Evolutionary conservation across 345 rosid species (phyloP).

Genomic region (Gossypium rotundifolium): DNA sequence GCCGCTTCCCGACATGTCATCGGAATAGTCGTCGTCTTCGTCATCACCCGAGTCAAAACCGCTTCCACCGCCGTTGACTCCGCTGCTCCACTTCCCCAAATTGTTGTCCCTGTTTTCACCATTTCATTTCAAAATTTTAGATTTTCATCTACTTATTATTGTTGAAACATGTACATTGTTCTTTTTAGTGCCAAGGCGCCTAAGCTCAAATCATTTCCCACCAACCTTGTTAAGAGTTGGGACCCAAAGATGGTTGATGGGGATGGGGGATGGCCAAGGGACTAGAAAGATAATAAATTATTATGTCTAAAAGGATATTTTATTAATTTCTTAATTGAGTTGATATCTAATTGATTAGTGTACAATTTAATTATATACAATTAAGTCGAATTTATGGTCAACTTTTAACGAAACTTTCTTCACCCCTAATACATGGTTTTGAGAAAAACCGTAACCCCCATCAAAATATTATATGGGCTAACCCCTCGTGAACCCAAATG

Average conservation of each 20-base stretch:
- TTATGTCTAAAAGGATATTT: background rate
- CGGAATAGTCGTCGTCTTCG: constrained; percentile 33
- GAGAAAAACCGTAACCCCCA: too few species aligned
- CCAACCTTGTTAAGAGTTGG: background rate
- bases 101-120: constrained; percentile 58
- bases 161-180: background rate
- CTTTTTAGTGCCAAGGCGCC: background rate
- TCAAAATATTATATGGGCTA: too few species aligned
- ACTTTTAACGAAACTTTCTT: too few species aligned
- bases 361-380: background rate
- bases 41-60: constrained; percentile 23
- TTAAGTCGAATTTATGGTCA: too few species aligned
- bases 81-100: constrained; percentile 76
- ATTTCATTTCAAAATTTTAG: background rate
- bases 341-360: fast-evolving
- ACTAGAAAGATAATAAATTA: background rate
- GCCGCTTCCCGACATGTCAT: constrained; percentile 47
- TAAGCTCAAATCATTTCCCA: background rate
- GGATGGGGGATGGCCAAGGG: background rate
- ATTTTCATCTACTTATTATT: background rate
- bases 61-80: constrained; percentile 29
- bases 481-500: too few species aligned
- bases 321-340: too few species aligned
- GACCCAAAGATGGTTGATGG: background rate
- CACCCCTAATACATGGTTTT: too few species aligned